Evolutionary conservation across 2,329 filamentous ascomycete species (phyloP).

Genomic region (Ceratocystis ficicola): DNA sequence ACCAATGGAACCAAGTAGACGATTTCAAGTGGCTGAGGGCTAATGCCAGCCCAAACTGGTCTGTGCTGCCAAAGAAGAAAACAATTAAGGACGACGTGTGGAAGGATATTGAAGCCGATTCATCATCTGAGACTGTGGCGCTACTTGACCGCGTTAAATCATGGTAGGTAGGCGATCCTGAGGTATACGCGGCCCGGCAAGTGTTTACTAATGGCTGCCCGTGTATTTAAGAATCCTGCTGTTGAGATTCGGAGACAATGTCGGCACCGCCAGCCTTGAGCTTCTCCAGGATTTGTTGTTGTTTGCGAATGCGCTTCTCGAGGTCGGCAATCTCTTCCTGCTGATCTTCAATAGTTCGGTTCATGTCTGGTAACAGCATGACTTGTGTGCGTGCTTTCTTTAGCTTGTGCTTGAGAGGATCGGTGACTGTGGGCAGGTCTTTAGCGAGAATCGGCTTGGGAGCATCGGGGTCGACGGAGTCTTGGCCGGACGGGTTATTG

Average conservation of each 20-base stretch:
- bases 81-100: constrained; percentile 53
- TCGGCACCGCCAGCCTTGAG: constrained; percentile 41
- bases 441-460: constrained; percentile 43
- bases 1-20: constrained; percentile 82
- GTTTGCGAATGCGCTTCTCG: constrained; percentile 49
- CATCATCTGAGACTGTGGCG: neutral
- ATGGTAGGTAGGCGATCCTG: neutral
- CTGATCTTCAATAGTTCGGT: constrained; percentile 55
- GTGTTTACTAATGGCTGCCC: no score
- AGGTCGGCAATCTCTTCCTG: constrained; percentile 56
- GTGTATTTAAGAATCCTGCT: constrained; percentile 11
- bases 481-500: neutral
- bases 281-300: constrained; percentile 46
- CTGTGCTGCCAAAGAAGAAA: constrained; percentile 48
- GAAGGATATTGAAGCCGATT: constrained; percentile 53
- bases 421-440: constrained; percentile 66
- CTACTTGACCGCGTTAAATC: neutral
- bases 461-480: constrained; percentile 25
- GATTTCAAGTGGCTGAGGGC: constrained; percentile 96
- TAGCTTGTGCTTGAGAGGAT: constrained; percentile 69
- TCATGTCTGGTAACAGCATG: constrained; percentile 55
- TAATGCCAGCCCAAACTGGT: constrained; percentile 82
- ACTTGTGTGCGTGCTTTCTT: constrained; percentile 61
- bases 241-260: constrained; percentile 28
- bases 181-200: neutral